Conservation (phyloP, 441 rosid genomes). For the Melastoma candidum region DNA sequence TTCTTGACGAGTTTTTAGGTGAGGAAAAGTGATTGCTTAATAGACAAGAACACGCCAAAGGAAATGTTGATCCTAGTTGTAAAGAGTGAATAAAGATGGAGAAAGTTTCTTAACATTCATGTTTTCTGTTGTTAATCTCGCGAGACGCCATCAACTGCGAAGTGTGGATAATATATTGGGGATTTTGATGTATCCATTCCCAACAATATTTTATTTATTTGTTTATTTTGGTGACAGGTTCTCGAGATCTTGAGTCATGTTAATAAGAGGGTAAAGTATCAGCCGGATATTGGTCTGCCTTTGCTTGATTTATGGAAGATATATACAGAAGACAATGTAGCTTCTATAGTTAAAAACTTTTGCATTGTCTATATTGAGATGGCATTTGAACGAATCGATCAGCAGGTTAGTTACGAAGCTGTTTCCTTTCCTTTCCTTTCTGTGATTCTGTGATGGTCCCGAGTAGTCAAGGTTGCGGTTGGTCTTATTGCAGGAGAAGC, state of each 20-base stretch:
- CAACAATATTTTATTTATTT: background rate
- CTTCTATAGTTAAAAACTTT: constrained; percentile 77
- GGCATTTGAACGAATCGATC: constrained; percentile 70
- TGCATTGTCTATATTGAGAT: constrained; percentile 88
- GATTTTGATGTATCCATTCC: background rate
- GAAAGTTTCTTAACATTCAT: no score
- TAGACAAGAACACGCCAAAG: no score
- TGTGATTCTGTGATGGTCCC: no score
- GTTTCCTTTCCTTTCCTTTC: no score
- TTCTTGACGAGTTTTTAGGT: no score
- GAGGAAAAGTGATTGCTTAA: no score
- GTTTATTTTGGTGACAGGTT: constrained; percentile 37
- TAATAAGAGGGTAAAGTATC: constrained; percentile 92
- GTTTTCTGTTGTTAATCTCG: no score
- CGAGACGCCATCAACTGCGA: background rate
- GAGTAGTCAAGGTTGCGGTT: background rate
- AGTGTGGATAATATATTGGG: background rate
- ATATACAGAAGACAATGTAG: constrained; percentile 44
- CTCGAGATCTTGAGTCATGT: constrained; percentile 94
- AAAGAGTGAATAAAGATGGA: no score
- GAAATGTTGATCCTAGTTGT: no score
- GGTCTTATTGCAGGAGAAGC: constrained; percentile 53
- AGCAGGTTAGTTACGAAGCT: constrained; percentile 36
- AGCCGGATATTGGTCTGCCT: constrained; percentile 69
- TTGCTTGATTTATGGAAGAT: constrained; percentile 59